Evolutionary conservation across 192 early-diverging fungal genomes (phyloP), one percentile per base, ranked within the genome.

Genomic region (Funneliformis mosseae): DNA sequence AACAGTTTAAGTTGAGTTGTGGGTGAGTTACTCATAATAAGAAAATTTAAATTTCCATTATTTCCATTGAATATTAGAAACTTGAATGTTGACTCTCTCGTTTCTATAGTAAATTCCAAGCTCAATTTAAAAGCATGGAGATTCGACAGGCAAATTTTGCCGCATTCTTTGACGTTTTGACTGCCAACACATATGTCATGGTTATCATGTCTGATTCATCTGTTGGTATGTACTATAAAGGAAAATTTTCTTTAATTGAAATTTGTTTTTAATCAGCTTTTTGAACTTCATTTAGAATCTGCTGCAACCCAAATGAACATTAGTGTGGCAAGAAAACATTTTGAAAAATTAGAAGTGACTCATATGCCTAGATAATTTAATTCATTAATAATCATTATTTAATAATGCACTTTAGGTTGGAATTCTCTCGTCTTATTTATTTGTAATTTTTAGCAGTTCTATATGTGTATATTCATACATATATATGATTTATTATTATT

Each of bases 1-100:
- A 96, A 82, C 95, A 96, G 84, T 96, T 96, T 83, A 96, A 96
- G 76, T 87, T 95, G 39, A 90, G 92, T 55, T 94, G 93, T 86
- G 90, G 88, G 91, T 92, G 87, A 82, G 85, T 82, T 63, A 43
- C 33, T 69, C 82, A 81, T 79, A 33, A 59, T 33, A 78, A 85
- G 11, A 86, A 83, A 48, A 64, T 25, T n/a, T 66, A 76, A 46
- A 42, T 25, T 23, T 41, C 7, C 8, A 28, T 41, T 16, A 12
- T 5, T 45, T 33, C 33, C 33, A 33, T 33, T 33, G 33, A 33
- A 3, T 33, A 33, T 33, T 33, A 43, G 5, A 38, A 11, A n/a
- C n/a, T n/a, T n/a, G n/a, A n/a, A 27, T 27, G n/a, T 14, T 77
- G 16, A 81, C n/a, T 41, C 33, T 72, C 38, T 80, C 23, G 59